Evolutionary conservation across 1,284 basidiomycete genomes (phyloP).

Genomic region (Cutaneotrichosporon arboriforme): DNA sequence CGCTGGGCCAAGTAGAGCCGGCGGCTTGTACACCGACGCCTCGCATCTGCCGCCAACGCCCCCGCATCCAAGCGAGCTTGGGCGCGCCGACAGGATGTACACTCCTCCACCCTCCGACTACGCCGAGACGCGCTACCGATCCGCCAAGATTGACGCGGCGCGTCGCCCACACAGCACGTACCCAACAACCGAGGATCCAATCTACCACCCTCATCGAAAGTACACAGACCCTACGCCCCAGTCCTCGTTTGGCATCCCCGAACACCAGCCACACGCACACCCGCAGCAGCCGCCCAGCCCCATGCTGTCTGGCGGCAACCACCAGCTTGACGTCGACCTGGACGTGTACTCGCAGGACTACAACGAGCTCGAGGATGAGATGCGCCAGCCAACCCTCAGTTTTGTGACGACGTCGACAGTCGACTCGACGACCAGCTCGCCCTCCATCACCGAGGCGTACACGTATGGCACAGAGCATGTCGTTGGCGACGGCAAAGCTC

Average conservation of each 20-base stretch:
- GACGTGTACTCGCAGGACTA: constrained; percentile 34
- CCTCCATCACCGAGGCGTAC: constrained; percentile 31
- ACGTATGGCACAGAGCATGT: constrained; percentile 23
- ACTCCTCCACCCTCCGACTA: not conserved
- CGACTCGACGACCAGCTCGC: constrained; percentile 39
- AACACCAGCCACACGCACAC: not conserved
- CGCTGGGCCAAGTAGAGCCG: constrained; percentile 4
- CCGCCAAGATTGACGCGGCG: constrained; percentile 13
- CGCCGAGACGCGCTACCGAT: constrained; percentile 21
- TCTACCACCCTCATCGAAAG: constrained; percentile 31
- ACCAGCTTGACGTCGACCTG: constrained; percentile 39
- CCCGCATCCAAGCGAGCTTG: constrained; percentile 19
- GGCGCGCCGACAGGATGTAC: constrained; percentile 5
- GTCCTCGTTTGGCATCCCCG: constrained; percentile 3
- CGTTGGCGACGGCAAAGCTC: constrained; percentile 16
- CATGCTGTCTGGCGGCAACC: constrained; percentile 8
- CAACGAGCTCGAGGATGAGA: constrained; percentile 25
- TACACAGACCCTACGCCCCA: constrained; percentile 39
- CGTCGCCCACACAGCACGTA: constrained; percentile 36
- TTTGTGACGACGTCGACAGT: constrained; percentile 43
- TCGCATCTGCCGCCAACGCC: constrained; percentile 30
- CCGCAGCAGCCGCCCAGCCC: constrained; percentile 12
- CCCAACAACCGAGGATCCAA: constrained; percentile 22
- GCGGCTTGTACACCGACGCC: not conserved
- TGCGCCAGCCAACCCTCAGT: constrained; percentile 40